phyloP scores from a whole-genome alignment of 169 alveolate genomes.

The Perkinsus olseni region DNA sequence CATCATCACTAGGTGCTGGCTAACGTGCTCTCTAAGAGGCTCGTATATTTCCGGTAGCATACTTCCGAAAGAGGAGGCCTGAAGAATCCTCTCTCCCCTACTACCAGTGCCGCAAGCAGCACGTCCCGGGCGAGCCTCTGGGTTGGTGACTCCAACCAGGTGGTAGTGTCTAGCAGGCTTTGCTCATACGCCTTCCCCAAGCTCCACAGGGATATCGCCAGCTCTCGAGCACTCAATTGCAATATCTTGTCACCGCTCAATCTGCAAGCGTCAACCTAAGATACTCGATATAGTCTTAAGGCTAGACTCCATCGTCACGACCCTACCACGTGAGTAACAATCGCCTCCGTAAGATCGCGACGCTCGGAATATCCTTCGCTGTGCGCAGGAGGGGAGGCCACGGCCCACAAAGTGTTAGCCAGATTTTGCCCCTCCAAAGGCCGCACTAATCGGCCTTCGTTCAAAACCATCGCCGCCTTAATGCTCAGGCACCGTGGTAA shows the following conservation, averaged over 20 bases:
- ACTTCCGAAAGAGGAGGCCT: neutral
- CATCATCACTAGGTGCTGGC: no score
- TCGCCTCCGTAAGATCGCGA: neutral
- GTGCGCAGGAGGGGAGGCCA: neutral
- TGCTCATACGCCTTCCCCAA: neutral
- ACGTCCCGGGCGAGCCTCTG: neutral
- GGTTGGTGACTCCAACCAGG: neutral
- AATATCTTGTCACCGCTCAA: neutral
- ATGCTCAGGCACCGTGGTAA: neutral
- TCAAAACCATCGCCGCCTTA: neutral
- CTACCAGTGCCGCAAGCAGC: neutral
- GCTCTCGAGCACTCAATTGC: neutral
- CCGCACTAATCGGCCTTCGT: neutral
- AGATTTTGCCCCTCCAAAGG: neutral
- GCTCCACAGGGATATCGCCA: neutral
- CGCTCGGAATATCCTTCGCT: neutral
- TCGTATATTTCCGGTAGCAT: neutral
- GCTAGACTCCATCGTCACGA: neutral
- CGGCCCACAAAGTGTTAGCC: neutral
- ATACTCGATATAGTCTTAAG: neutral
- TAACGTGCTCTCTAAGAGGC: neutral
- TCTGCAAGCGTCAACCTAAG: neutral
- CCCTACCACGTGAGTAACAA: neutral
- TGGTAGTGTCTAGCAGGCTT: neutral
- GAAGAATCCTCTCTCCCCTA: neutral